Percentiles rank a stretch among this genome's conserved stretches.
These are phyloP conservation scores for Leucocoprinus leucothites DNA, from an alignment of 768 basidiomycete species.

Conservation along the genomic window DNA sequence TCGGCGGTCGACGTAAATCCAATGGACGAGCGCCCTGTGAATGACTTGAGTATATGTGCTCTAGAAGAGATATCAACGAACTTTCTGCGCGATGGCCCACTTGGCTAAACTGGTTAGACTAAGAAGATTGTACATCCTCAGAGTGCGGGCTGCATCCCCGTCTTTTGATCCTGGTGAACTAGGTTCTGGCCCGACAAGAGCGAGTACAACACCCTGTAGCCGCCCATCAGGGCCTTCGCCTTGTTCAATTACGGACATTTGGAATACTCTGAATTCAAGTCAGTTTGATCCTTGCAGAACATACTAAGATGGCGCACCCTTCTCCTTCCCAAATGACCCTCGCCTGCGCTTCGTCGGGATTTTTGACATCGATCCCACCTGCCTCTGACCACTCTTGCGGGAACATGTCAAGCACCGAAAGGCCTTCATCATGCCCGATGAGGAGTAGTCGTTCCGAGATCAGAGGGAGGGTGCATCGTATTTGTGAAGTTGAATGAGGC, in stretches of 20 bases:
- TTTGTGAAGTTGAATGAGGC: conserved; percentile 73
- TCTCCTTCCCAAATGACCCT: conserved; percentile 76
- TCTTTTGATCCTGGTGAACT: conserved; percentile 33
- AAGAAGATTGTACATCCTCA: conserved; percentile 80
- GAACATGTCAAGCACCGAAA: conserved; percentile 82
- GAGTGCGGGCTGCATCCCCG: conserved; percentile 53
- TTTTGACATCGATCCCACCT: conserved; percentile 47
- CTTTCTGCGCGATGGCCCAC: conserved; percentile 71
- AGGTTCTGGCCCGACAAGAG: conserved; percentile 64
- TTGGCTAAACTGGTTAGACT: conserved; percentile 73
- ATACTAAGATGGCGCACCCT: conserved; percentile 37
- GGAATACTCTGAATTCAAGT: conserved; percentile 53
- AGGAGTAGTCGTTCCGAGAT: conserved; percentile 63
- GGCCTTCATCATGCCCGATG: conserved; percentile 75
- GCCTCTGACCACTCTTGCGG: conserved; percentile 64
- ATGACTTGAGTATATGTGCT: conserved; percentile 1
- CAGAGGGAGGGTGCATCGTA: conserved; percentile 73
- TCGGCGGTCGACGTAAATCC: conserved; percentile 49
- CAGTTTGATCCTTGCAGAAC: background rate
- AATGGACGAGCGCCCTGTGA: conserved; percentile 57
- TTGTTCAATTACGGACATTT: conserved; percentile 73
- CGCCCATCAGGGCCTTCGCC: conserved; percentile 48
- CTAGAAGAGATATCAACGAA: conserved; percentile 21
- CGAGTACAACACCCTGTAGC: conserved; percentile 74
- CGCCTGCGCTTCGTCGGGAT: conserved; percentile 69